Conservation (phyloP, 2,329 filamentous ascomycete species). For the Colletotrichum tamarilloi region DNA sequence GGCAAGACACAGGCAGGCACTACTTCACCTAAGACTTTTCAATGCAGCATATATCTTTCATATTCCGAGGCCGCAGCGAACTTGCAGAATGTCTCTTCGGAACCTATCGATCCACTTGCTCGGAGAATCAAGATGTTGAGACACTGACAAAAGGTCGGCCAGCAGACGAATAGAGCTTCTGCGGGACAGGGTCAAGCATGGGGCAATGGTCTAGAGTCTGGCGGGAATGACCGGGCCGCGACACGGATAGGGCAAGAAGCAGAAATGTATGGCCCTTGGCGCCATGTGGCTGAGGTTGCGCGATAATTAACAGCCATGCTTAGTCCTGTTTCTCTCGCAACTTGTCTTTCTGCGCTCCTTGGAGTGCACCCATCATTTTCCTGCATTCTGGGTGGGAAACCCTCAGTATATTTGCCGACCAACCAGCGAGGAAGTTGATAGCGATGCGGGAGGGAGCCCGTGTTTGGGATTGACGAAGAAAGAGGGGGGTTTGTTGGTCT, state of each 20-base stretch:
- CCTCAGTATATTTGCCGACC: conserved; percentile 2
- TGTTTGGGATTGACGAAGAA: conserved; percentile 22
- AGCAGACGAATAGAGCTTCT: background rate
- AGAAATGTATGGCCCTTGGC: conserved; percentile 2
- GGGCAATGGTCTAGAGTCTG: conserved; percentile 2
- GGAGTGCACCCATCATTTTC: background rate
- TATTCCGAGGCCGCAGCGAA: background rate
- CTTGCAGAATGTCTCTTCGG: background rate
- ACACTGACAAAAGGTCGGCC: background rate
- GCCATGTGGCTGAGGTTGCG: conserved; percentile 27
- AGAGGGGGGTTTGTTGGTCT: background rate
- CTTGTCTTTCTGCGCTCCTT: background rate
- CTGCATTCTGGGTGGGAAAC: background rate
- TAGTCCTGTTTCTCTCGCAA: conserved; percentile 2
- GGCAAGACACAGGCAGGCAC: background rate
- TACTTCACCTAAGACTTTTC: background rate
- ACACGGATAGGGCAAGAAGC: conserved; percentile 8
- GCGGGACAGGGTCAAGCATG: conserved; percentile 11
- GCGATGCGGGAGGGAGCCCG: background rate
- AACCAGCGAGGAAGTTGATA: background rate
- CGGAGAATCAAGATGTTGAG: background rate
- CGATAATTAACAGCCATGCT: background rate
- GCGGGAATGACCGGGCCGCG: conserved; percentile 9
- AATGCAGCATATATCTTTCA: background rate
- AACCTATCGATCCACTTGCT: background rate